phyloP scores from a whole-genome alignment of 345 rosid genomes.

The Gossypium rotundifolium region DNA sequence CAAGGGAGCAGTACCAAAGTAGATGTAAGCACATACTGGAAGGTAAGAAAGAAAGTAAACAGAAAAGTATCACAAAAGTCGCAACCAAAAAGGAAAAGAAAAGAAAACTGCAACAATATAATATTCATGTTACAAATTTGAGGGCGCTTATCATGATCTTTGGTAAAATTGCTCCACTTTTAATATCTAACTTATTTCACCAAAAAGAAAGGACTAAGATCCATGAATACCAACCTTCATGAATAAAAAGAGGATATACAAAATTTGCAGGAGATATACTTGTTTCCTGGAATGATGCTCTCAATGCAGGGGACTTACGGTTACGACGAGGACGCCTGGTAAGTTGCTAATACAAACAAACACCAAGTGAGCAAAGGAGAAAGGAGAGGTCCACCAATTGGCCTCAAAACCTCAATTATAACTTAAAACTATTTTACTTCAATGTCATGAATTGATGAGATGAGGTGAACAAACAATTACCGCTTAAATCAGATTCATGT shows the following conservation, averaged over 20 bases:
- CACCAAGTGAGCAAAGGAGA: not conserved
- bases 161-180: not conserved
- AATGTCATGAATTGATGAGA: not conserved
- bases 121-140: not conserved
- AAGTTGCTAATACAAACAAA: conserved; percentile 48
- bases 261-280: conserved; percentile 76
- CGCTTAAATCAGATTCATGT: not conserved
- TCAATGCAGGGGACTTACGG: conserved; percentile 53
- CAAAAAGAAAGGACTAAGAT: not conserved
- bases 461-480: not conserved
- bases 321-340: conserved; percentile 81
- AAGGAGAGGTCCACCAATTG: not conserved
- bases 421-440: not conserved
- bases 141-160: not conserved
- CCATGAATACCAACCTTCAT: conserved; percentile 62
- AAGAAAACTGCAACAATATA: not conserved
- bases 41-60: not conserved
- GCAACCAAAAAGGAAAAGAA: not conserved
- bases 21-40: not conserved
- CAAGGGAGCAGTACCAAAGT: not conserved
- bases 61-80: not conserved
- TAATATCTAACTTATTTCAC: not conserved
- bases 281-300: conserved; percentile 89
- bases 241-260: conserved; percentile 89
- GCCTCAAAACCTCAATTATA: not conserved